A percentile compares a stretch with the other conserved stretches of the same genome.
Evolutionary conservation across 371 early-diverging fungal genomes (phyloP).

Genomic region (Lichtheimia hyalospora): DNA sequence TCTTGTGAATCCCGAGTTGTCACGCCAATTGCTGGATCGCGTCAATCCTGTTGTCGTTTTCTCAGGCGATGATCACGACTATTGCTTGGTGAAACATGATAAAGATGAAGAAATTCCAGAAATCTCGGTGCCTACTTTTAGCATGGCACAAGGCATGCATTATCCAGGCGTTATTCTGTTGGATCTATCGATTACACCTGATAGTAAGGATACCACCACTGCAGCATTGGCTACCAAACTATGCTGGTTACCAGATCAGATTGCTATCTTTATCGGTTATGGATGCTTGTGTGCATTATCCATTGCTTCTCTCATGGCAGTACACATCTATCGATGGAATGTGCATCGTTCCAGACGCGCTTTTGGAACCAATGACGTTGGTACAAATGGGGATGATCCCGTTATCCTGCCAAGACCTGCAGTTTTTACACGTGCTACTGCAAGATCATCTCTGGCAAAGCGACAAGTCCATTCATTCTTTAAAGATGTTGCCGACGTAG

Average conservation of each 20-base stretch:
- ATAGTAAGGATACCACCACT: background rate
- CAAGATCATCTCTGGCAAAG: too few species aligned
- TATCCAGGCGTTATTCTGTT: conserved; percentile 50
- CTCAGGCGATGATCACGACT: conserved; percentile 94
- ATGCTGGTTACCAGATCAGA: conserved; percentile 44
- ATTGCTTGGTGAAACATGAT: conserved; percentile 66
- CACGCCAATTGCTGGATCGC: conserved; percentile 55
- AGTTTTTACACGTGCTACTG: too few species aligned
- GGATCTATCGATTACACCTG: conserved; percentile 1
- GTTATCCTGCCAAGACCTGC: too few species aligned
- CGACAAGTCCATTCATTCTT: background rate
- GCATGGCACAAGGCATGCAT: conserved; percentile 56
- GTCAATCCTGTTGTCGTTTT: conserved; percentile 73
- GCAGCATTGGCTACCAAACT: conserved; percentile 16
- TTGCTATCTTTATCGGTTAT: conserved; percentile 35
- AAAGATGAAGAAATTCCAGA: conserved; percentile 35
- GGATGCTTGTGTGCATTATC: conserved; percentile 20
- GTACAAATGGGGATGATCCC: too few species aligned
- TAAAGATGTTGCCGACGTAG: background rate
- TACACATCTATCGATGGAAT: background rate
- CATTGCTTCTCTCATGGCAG: background rate
- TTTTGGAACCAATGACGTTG: too few species aligned
- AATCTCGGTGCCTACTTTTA: conserved; percentile 54
- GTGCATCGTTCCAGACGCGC: too few species aligned
- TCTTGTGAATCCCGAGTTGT: conserved; percentile 57